A percentile compares a stretch with the other conserved stretches of the same genome.
phyloP scores from a whole-genome alignment of 1,139 yeast genomes.

The Arxiozyma slooffiae region DNA sequence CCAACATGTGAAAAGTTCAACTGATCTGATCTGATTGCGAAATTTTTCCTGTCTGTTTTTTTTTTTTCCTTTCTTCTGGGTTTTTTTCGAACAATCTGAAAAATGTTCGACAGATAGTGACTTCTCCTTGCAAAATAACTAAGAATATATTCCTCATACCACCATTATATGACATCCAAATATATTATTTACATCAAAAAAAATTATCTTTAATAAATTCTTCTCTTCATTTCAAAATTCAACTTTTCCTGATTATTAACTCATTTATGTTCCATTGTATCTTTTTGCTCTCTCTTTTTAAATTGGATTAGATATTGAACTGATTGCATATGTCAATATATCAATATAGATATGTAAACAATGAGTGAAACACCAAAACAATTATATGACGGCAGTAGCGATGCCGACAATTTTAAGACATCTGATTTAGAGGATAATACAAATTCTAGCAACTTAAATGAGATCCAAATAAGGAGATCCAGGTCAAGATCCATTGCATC shows the following conservation, averaged over 20 bases:
- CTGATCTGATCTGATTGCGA: not conserved
- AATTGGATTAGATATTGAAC: not conserved
- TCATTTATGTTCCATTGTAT: not conserved
- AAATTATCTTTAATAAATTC: no score
- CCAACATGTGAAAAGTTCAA: not conserved
- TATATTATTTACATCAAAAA: no score
- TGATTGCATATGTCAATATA: not conserved
- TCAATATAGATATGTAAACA: not conserved
- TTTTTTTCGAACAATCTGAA: not conserved
- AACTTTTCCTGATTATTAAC: no score
- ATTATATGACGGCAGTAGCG: not conserved
- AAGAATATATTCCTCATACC: not conserved
- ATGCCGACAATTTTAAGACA: not conserved
- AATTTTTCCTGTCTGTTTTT: no score
- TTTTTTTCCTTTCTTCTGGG: no score
- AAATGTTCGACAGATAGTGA: not conserved
- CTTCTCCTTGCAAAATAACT: not conserved
- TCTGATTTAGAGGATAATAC: not conserved
- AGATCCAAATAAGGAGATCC: not conserved
- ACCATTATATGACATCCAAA: not conserved
- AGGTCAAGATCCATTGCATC: constrained; percentile 1
- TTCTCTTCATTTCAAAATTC: not conserved
- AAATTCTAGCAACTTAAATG: not conserved
- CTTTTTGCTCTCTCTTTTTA: not conserved
- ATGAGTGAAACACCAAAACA: not conserved